Evolutionary conservation across 176 grass and related monocot genomes (phyloP), one percentile per base, ranked within the genome.

Genomic region (Aegilops umbellulata): DNA sequence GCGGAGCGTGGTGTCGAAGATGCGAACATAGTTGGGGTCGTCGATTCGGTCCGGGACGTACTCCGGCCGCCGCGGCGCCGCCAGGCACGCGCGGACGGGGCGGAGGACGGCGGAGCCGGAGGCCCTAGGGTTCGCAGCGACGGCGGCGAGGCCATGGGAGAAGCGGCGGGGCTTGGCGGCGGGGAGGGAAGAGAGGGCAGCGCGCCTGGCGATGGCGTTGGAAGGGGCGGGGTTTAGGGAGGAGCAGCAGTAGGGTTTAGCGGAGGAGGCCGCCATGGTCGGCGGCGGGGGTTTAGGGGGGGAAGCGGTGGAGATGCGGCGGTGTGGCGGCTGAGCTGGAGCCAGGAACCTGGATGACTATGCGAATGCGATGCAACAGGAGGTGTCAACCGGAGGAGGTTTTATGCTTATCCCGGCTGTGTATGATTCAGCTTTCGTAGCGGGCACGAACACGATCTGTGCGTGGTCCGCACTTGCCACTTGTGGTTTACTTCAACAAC

Each of bases 1-100:
- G 58, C 95, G 91, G 36, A 98, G 86, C 16, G 95, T 98, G 60
- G 95, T 98, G 91, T 98, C 93, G 86, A 98, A 95, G 76, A 98
- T 80, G 16, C 95, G 95, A 15, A 98, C 91, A 69, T 95, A 98
- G 87, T 84, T 89, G 1, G 95, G 91, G 86, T 98, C 91, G 31
- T 81, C 79, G 87, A 97, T 95, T 71, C 83, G 87, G 80, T 83
- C 80, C 11, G 86, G 85, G n/a, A 83, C 53, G 88, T 90, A 90
- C 24, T 86, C 90, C 1, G 86, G 94, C 58, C 87, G 89, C 16
- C 72, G 77, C 23, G 12, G 46, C 7, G 1, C 38, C 26, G 0
- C 64, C 60, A 36, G 22, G 71, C 39, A 77, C 1, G 88, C 84
- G 0, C 23, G 65, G 23, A 51, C 13, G 66, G 41, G 11, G 67